phyloP scores from a whole-genome alignment of 2,329 filamentous ascomycete genomes.

The Fusarium veterinarium region DNA sequence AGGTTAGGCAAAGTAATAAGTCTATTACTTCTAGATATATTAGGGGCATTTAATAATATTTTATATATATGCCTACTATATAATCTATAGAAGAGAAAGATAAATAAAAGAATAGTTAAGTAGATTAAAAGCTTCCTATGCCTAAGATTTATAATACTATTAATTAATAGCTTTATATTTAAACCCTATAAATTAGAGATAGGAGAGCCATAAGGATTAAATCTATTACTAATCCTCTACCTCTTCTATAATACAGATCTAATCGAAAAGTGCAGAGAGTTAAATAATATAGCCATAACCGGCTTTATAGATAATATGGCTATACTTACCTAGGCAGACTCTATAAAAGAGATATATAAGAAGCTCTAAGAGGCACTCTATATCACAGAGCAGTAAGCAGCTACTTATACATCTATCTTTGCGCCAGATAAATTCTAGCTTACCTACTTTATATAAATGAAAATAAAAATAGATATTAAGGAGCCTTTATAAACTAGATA shows the following conservation, averaged over 20 bases:
- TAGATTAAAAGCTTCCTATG: neutral
- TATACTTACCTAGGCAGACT: neutral
- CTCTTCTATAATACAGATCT: neutral
- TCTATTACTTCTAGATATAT: neutral
- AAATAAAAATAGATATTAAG: neutral
- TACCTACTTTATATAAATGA: neutral
- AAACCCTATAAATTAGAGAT: neutral
- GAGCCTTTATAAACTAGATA: neutral
- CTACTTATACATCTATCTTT: neutral
- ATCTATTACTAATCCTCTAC: neutral
- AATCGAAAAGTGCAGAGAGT: neutral
- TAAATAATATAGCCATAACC: neutral
- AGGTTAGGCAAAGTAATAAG: neutral
- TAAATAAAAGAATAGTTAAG: neutral
- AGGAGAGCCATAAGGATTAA: neutral
- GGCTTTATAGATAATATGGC: neutral
- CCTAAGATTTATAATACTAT: no score
- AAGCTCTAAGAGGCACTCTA: neutral
- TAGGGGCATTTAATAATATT: neutral
- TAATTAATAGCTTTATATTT: neutral
- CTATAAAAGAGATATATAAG: neutral
- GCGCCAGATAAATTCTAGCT: neutral
- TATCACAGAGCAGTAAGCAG: neutral
- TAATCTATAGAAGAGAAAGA: neutral
- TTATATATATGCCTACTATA: neutral